These are phyloP conservation scores for Verticillium tricorpus DNA, from an alignment of 2,329 filamentous ascomycete species.

Conservation along the genomic window DNA sequence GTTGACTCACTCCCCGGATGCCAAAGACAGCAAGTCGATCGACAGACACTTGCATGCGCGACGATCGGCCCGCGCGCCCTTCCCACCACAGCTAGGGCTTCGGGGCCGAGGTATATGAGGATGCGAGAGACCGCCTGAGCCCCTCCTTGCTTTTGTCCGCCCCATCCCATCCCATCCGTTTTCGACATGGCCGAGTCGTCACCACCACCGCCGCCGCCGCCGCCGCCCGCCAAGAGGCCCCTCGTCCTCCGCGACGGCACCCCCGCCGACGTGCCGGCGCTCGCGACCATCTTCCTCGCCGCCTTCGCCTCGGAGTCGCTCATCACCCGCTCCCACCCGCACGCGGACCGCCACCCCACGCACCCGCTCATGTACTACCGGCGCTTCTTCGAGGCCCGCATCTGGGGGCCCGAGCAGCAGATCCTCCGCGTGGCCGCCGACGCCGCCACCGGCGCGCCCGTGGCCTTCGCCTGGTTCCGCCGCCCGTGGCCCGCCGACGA, in stretches of 20 bases:
- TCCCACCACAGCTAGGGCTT: too few species aligned
- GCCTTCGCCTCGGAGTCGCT: slow-evolving; percentile 24
- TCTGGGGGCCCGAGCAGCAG: slow-evolving; percentile 24
- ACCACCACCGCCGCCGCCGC: too few species aligned
- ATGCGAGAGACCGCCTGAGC: too few species aligned
- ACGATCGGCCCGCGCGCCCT: too few species aligned
- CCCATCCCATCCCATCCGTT: too few species aligned
- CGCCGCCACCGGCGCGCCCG: slow-evolving; percentile 11
- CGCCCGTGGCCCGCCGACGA: slow-evolving; percentile 12
- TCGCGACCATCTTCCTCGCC: slow-evolving; percentile 21
- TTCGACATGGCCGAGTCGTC: not conserved
- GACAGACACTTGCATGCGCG: not conserved
- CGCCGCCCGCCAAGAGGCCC: slow-evolving; percentile 5
- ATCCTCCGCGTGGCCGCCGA: slow-evolving; percentile 22
- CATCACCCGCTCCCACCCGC: slow-evolving; percentile 26
- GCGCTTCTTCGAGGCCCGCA: slow-evolving; percentile 24
- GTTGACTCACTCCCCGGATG: not conserved
- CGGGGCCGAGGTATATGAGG: too few species aligned
- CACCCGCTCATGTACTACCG: slow-evolving; percentile 16
- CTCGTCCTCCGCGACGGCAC: slow-evolving; percentile 26
- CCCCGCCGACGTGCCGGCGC: slow-evolving; percentile 21
- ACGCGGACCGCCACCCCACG: slow-evolving; percentile 14
- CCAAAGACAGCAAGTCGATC: not conserved
- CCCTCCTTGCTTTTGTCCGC: too few species aligned
- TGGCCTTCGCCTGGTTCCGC: slow-evolving; percentile 29